Conservation (phyloP, 345 rosid genomes). For the Microthlaspi erraticum region DNA sequence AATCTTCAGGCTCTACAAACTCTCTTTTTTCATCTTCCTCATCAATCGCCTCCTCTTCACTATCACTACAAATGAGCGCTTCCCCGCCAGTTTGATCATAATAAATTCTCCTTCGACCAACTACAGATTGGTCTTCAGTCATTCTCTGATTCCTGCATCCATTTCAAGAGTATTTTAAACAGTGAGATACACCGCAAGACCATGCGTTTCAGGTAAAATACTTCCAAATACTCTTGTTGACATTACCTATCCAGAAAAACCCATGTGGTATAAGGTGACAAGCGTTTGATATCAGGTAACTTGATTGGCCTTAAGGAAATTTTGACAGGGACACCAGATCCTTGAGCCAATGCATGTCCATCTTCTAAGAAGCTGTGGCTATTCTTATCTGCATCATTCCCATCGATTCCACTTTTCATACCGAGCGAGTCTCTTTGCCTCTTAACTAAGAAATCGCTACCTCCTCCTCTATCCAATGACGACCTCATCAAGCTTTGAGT, state of each 20-base stretch:
- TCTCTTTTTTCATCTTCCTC: conserved; percentile 86
- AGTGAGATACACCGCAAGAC: background rate
- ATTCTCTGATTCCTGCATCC: conserved; percentile 94
- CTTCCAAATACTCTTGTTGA: conserved; percentile 3
- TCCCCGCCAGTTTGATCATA: conserved; percentile 97
- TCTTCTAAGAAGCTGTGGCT: conserved; percentile 62
- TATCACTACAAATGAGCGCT: conserved; percentile 99
- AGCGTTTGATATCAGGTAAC: conserved; percentile 73
- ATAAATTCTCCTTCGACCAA: conserved; percentile 97
- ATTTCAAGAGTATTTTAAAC: background rate
- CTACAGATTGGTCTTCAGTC: conserved; percentile 98
- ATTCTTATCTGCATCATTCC: conserved; percentile 59
- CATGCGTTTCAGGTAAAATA: conserved; percentile 7
- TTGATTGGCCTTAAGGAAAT: conserved; percentile 77
- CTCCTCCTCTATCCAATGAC: conserved; percentile 65
- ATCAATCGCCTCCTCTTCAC: conserved; percentile 88
- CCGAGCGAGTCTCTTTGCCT: conserved; percentile 75
- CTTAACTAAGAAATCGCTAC: conserved; percentile 69
- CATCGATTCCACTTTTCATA: conserved; percentile 65
- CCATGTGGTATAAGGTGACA: conserved; percentile 98
- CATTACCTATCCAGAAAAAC: conserved; percentile 89
- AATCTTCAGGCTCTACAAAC: conserved; percentile 81
- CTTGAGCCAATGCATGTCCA: conserved; percentile 60
- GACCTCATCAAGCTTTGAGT: conserved; percentile 57
- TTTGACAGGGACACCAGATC: conserved; percentile 78